phyloP scores from a whole-genome alignment of 371 early-diverging fungal genomes.

The Mortierella sp. region DNA sequence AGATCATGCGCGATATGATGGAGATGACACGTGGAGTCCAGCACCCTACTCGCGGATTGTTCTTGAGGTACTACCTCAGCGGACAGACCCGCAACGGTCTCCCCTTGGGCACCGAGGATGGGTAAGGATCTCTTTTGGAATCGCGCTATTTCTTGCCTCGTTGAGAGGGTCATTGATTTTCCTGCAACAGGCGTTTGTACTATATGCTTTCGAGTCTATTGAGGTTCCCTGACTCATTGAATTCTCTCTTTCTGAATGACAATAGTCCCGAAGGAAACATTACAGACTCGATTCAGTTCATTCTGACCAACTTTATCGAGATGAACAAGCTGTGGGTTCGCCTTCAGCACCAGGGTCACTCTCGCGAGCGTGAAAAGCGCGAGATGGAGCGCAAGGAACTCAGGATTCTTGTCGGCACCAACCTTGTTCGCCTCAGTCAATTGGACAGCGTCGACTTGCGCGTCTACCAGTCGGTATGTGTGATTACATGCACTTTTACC shows the following conservation, averaged over 20 bases:
- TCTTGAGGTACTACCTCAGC: conserved; percentile 93
- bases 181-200: neutral
- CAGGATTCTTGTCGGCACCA: conserved; percentile 95
- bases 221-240: neutral
- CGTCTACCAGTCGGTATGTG: conserved; percentile 79
- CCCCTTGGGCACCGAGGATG: conserved; percentile 68
- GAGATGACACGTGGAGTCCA: conserved; percentile 98
- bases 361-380: conserved; percentile 91
- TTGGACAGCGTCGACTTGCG: conserved; percentile 88
- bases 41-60: conserved; percentile 96
- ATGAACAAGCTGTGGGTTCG: conserved; percentile 99
- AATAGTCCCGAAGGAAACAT: conserved; percentile 85
- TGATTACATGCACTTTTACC: neutral
- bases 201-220: neutral
- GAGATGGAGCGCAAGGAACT: conserved; percentile 96
- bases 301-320: conserved; percentile 96
- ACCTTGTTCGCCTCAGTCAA: conserved; percentile 93
- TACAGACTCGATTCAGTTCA: conserved; percentile 92
- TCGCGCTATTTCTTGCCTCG: neutral
- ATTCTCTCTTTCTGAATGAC: neutral
- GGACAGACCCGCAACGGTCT: conserved; percentile 94
- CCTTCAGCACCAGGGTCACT: conserved; percentile 95
- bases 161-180: neutral
- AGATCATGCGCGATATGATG: conserved; percentile 97
- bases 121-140: conserved; percentile 52